These are phyloP conservation scores for Aspergillus sergii DNA, from an alignment of 2,329 filamentous ascomycete species.

Conservation along the genomic window DNA sequence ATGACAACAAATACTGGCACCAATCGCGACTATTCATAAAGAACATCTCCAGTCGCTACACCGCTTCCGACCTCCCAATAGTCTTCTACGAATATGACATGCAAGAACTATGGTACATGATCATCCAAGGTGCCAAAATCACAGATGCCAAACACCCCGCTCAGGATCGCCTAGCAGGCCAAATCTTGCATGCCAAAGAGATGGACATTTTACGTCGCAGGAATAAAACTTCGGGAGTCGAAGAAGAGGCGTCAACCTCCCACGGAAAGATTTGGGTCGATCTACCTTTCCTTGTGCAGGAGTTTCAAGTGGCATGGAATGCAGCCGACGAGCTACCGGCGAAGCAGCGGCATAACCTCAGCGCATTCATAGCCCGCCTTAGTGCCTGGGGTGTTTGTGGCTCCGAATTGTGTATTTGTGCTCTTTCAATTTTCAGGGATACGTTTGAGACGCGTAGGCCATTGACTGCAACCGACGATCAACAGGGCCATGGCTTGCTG, in stretches of 20 bases:
- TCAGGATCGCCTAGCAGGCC: background rate
- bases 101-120: background rate
- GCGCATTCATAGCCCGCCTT: background rate
- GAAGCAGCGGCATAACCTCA: background rate
- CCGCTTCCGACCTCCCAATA: background rate
- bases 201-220: background rate
- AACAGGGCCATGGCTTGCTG: background rate
- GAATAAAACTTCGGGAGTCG: background rate
- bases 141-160: background rate
- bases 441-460: background rate
- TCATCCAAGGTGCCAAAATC: background rate
- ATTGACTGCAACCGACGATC: background rate
- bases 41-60: background rate
- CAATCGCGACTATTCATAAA: background rate
- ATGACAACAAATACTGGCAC: background rate
- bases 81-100: background rate
- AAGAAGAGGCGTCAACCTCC: background rate
- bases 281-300: background rate
- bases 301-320: background rate
- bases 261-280: background rate
- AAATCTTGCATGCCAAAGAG: background rate
- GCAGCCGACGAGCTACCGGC: background rate
- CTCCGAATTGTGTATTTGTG: background rate
- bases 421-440: background rate
- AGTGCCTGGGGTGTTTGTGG: background rate